Percentiles rank a stretch among this genome's conserved stretches.
phyloP scores from a whole-genome alignment of 495 filamentous ascomycete genomes.

The Poronia punctata region DNA sequence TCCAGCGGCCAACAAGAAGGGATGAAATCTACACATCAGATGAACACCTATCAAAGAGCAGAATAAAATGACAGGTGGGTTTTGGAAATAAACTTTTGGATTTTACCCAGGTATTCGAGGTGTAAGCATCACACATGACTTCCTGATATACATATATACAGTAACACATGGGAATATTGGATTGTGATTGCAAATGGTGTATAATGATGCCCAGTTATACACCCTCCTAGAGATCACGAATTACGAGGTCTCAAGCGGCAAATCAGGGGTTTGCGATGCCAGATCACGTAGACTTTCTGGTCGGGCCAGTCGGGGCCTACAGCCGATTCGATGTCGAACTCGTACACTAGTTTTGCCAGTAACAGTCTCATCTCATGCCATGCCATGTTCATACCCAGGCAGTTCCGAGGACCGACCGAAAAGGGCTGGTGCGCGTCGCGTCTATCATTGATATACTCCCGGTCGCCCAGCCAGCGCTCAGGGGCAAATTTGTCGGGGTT shows the following conservation, averaged over 20 bases:
- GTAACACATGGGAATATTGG: too few species aligned
- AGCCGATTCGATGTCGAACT: slow-evolving; percentile 32
- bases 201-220: too few species aligned
- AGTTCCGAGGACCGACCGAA: slow-evolving; percentile 20
- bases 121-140: too few species aligned
- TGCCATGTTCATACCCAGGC: slow-evolving; percentile 30
- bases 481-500: slow-evolving; percentile 39
- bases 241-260: not conserved
- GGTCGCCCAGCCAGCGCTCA: slow-evolving; percentile 28
- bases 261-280: slow-evolving; percentile 20
- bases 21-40: too few species aligned
- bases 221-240: too few species aligned
- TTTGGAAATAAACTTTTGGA: too few species aligned
- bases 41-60: too few species aligned
- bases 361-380: slow-evolving; percentile 32
- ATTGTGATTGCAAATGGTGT: too few species aligned
- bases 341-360: slow-evolving; percentile 32
- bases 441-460: slow-evolving; percentile 25
- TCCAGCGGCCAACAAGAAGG: too few species aligned
- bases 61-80: too few species aligned
- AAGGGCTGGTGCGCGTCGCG: slow-evolving; percentile 27
- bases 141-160: too few species aligned
- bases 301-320: slow-evolving; percentile 24
- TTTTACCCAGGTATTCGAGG: too few species aligned
- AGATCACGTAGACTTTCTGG: slow-evolving; percentile 15